phyloP scores from a whole-genome alignment of 805 yeast species.

The Wickerhamomyces silvicola region DNA sequence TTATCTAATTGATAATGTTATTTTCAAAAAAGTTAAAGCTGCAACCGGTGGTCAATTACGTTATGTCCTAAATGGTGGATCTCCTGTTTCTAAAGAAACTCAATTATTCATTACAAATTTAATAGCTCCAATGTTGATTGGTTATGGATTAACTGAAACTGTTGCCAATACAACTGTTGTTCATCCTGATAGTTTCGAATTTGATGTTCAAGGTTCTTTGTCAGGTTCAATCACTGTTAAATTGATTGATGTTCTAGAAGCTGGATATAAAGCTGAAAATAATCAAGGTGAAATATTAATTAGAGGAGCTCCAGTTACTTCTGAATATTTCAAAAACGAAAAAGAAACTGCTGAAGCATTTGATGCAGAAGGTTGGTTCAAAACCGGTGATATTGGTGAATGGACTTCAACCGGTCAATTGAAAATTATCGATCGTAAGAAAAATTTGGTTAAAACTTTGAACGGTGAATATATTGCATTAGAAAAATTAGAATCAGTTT shows the following conservation, averaged over 20 bases:
- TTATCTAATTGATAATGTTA: conserved; percentile 53
- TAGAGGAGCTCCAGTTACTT: conserved; percentile 64
- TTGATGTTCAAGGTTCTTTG: conserved; percentile 76
- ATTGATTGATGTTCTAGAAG: conserved; percentile 84
- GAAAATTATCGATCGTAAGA: conserved; percentile 85
- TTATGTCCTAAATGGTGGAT: conserved; percentile 81
- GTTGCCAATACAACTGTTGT: conserved; percentile 79
- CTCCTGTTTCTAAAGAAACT: conserved; percentile 76
- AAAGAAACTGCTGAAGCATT: conserved; percentile 74
- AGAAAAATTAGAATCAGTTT: conserved; percentile 87
- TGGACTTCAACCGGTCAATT: conserved; percentile 80
- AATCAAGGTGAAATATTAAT: conserved; percentile 90
- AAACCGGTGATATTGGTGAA: conserved; percentile 95
- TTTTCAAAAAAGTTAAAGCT: conserved; percentile 82
- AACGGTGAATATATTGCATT: conserved; percentile 98
- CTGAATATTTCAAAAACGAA: conserved; percentile 77
- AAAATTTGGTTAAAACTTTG: conserved; percentile 90
- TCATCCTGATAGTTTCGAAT: conserved; percentile 59
- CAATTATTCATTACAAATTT: conserved; percentile 73
- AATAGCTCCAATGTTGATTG: conserved; percentile 82
- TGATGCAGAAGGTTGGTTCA: conserved; percentile 81
- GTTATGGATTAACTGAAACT: conserved; percentile 96
- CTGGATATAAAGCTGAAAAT: conserved; percentile 84
- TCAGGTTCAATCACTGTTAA: conserved; percentile 81
- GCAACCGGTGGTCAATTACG: conserved; percentile 92